Conservation (phyloP, 306 rosid genomes). For the Styphnolobium japonicum region DNA sequence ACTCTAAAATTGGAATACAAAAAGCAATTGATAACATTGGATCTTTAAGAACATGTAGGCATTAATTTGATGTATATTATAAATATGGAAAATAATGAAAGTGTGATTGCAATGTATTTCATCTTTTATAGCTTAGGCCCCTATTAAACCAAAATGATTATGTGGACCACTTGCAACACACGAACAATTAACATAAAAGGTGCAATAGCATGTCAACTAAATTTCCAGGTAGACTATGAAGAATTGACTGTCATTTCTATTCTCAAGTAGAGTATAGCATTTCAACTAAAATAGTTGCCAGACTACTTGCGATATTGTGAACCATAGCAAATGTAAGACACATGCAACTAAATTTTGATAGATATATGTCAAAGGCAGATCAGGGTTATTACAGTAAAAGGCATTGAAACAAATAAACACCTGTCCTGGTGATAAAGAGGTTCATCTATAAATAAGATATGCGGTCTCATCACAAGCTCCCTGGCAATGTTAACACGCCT, state of each 20-base stretch:
- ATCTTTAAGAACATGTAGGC: not conserved
- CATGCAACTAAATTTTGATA: too few species aligned
- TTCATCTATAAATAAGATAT: conserved; percentile 84
- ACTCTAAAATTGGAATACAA: conserved; percentile 3
- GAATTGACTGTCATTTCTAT: not conserved
- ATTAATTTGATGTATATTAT: too few species aligned
- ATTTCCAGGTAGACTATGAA: not conserved
- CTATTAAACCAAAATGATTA: too few species aligned
- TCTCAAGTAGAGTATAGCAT: not conserved
- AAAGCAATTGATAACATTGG: not conserved
- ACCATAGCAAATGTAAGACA: too few species aligned
- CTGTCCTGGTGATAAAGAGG: conserved; percentile 96
- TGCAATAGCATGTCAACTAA: not conserved
- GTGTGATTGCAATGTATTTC: too few species aligned
- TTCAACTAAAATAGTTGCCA: not conserved
- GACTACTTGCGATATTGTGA: not conserved
- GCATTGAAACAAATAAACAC: conserved; percentile 35
- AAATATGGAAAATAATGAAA: too few species aligned
- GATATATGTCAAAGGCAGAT: too few species aligned
- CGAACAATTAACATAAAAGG: not conserved
- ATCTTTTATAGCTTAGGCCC: too few species aligned
- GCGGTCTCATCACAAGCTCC: conserved; percentile 98
- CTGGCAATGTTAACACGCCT: conserved; percentile 89
- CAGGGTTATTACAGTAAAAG: not conserved
- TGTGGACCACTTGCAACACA: not conserved